Conservation (phyloP, 2,329 filamentous ascomycete species). For the Aspergillus brasiliensis region DNA sequence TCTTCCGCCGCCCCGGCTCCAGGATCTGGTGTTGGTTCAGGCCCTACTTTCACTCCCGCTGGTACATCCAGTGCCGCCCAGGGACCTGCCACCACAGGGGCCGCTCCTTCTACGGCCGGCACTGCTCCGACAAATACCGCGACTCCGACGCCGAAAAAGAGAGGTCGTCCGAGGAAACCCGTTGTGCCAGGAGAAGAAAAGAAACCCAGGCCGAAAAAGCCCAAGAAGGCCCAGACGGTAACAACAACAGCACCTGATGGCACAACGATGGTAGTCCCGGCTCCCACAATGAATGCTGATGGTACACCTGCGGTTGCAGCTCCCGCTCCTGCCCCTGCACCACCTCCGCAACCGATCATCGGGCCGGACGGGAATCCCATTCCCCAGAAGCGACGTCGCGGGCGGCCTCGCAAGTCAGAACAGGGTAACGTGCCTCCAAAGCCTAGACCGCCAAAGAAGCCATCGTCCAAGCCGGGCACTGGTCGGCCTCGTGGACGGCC, state of each 20-base stretch:
- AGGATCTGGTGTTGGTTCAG: neutral
- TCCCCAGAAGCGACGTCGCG: slow-evolving; percentile 26
- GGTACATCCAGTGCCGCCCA: neutral
- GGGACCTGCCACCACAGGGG: neutral
- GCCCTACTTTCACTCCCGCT: neutral
- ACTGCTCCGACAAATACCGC: neutral
- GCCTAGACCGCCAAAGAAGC: slow-evolving; percentile 26
- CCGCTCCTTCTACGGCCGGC: neutral
- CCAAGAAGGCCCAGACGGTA: slow-evolving; percentile 21
- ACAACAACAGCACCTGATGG: slow-evolving; percentile 20
- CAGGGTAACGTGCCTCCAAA: slow-evolving; percentile 20
- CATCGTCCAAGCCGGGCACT: slow-evolving; percentile 27
- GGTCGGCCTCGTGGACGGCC: slow-evolving; percentile 38
- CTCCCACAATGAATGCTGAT: slow-evolving; percentile 18
- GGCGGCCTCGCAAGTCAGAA: slow-evolving; percentile 29
- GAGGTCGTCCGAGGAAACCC: slow-evolving; percentile 35
- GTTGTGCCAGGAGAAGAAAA: slow-evolving; percentile 19
- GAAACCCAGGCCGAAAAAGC: slow-evolving; percentile 22
- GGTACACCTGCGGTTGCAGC: neutral
- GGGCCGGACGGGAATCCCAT: slow-evolving; percentile 22
- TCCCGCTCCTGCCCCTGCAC: slow-evolving; percentile 4
- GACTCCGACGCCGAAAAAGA: slow-evolving; percentile 24
- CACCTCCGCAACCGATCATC: slow-evolving; percentile 8
- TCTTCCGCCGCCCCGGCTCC: neutral
- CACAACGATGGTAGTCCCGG: neutral